Evolutionary conservation across 805 yeast species (phyloP), one percentile per base, ranked within the genome.

Genomic region (Metschnikowia noctiluminum): DNA sequence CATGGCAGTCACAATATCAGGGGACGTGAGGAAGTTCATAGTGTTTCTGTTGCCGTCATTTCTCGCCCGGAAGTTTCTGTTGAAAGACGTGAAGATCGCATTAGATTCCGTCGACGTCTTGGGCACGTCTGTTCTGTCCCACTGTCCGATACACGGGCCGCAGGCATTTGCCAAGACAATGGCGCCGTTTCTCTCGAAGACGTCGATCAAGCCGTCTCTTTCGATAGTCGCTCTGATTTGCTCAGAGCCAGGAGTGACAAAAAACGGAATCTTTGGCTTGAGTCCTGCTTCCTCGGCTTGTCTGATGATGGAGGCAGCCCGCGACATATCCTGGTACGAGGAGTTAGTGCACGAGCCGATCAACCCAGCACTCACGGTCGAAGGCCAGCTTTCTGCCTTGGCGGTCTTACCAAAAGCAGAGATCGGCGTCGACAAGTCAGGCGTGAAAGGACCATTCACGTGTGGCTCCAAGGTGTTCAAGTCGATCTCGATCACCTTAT

Each of bases 121-220:
- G 41, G 80, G 69, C 39, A 87, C 80, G 65, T 88, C 96, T 56
- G 80, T 78, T 77, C 98, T 87, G 69, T 94, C 97, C 99, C 99
- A 92, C 78, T 92, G 99, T 50, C 99, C 99, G 66, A 92, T 92
- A 77, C 99, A 92, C 63, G 98, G 99, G 59, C 99, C 99, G 79
- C 99, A 92, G 16, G 99, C 99, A 69, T 92, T 92, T 46, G 98
- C 97, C 60, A 92, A 79, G 40, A 92, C 96, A 51, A 81, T 78
- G 59, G 96, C 99, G 52, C 98, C 98, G 61, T 84, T 85, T 47
- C 85, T 82, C 68, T 85, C 84, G 68, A 92, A 90, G 38, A 85
- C 82, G 41, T 85, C 77, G 53, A 87, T 81, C 63, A 87, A 81
- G 50, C 98, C 98, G 69, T 92, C 99, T 72, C 97, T 84, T 68